A percentile compares a stretch with the other conserved stretches of the same genome.
phyloP scores from a whole-genome alignment of 768 basidiomycete genomes.

The Boletus rex-veris region DNA sequence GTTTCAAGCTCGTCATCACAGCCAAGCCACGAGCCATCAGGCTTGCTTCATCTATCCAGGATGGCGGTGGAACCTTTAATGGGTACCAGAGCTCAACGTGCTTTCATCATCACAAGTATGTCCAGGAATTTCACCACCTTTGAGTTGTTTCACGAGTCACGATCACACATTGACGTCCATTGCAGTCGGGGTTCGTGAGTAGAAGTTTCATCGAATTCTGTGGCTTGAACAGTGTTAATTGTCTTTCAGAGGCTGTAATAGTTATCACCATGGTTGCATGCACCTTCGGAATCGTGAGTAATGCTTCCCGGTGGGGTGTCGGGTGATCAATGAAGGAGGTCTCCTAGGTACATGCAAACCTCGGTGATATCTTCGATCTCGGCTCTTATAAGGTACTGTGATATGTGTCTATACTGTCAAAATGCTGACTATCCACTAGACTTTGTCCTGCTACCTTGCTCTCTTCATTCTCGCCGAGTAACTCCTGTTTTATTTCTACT shows the following conservation, averaged over 20 bases:
- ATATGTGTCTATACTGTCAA: not conserved
- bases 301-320: not conserved
- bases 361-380: constrained; percentile 16
- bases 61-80: constrained; percentile 75
- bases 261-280: constrained; percentile 74
- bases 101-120: constrained; percentile 71
- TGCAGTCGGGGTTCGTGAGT: constrained; percentile 60
- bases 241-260: constrained; percentile 60
- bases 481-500: constrained; percentile 18
- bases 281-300: constrained; percentile 60
- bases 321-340: not conserved
- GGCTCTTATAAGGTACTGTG: constrained; percentile 51
- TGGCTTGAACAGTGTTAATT: not conserved
- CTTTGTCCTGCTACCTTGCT: constrained; percentile 80
- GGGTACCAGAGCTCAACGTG: constrained; percentile 67
- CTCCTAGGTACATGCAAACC: constrained; percentile 46
- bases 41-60: constrained; percentile 18
- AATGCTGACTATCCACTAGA: constrained; percentile 39
- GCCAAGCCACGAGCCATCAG: constrained; percentile 9
- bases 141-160: constrained; percentile 4
- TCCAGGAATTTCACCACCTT: constrained; percentile 4
- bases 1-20: constrained; percentile 9
- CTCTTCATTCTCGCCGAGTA: constrained; percentile 82
- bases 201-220: not conserved
- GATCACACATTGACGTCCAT: constrained; percentile 3